Evolutionary conservation across 805 yeast genomes (phyloP).

Genomic region (Saturnispora ahearnii): DNA sequence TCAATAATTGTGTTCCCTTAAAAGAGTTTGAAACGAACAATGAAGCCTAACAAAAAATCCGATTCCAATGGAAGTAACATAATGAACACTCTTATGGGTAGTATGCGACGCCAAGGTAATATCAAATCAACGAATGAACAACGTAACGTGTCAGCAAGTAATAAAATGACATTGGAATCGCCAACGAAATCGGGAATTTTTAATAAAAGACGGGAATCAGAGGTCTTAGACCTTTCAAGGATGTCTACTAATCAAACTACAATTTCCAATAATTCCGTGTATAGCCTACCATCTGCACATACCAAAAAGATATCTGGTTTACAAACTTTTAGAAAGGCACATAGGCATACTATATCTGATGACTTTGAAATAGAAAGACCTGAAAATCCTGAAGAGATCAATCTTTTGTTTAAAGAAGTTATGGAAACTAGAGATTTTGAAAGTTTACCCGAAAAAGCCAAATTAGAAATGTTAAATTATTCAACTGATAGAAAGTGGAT

Average conservation of each 20-base stretch:
- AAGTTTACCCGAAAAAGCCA: slow-evolving; percentile 54
- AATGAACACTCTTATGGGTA: slow-evolving; percentile 12
- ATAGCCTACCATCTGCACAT: slow-evolving; percentile 23
- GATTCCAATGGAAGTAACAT: slow-evolving; percentile 8
- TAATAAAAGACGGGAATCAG: slow-evolving; percentile 6
- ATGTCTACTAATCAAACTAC: slow-evolving; percentile 21
- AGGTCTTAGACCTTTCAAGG: slow-evolving; percentile 20
- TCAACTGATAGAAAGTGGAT: slow-evolving; percentile 81
- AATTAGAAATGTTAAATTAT: slow-evolving; percentile 66
- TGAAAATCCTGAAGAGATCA: slow-evolving; percentile 53
- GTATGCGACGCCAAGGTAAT: slow-evolving; percentile 9
- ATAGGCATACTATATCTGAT: slow-evolving; percentile 30
- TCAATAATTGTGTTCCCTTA: neutral
- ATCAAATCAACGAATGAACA: slow-evolving; percentile 1
- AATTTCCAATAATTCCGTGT: slow-evolving; percentile 15
- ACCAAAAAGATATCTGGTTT: slow-evolving; percentile 20
- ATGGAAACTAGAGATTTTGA: slow-evolving; percentile 78
- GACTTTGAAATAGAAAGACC: slow-evolving; percentile 58
- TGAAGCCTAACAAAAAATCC: slow-evolving; percentile 10
- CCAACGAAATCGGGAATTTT: slow-evolving; percentile 5
- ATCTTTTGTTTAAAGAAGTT: slow-evolving; percentile 64
- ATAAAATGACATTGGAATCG: neutral
- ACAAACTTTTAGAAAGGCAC: slow-evolving; percentile 23
- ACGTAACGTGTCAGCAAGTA: neutral
- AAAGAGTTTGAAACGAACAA: neutral